phyloP scores from a whole-genome alignment of 805 yeast genomes.

The Ogataea glucozyma region DNA sequence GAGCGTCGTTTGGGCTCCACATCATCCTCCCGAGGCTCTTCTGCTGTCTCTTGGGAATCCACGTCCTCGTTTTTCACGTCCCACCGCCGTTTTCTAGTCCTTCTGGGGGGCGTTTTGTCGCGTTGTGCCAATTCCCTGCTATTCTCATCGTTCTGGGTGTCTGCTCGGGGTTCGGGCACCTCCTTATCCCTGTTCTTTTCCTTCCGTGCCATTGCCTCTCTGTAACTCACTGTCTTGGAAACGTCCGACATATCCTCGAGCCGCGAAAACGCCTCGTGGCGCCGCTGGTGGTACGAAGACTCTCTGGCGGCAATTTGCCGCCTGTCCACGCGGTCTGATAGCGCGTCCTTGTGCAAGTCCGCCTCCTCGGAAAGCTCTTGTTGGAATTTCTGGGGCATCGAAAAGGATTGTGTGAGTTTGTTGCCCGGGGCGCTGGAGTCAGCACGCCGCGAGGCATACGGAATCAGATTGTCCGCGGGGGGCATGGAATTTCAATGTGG shows the following conservation, averaged over 20 bases:
- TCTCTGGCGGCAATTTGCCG: conserved; percentile 40
- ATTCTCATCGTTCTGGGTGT: conserved; percentile 28
- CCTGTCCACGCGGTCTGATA: conserved; percentile 27
- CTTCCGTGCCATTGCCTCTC: conserved; percentile 44
- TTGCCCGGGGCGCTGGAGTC: background rate
- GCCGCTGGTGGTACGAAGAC: conserved; percentile 48
- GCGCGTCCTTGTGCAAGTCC: conserved; percentile 24
- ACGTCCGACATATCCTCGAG: conserved; percentile 13
- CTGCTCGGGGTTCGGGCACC: conserved; percentile 29
- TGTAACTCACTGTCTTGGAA: conserved; percentile 35
- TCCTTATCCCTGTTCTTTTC: conserved; percentile 41
- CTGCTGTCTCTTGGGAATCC: conserved; percentile 8
- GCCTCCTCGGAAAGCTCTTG: conserved; percentile 26
- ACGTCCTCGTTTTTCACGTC: conserved; percentile 44
- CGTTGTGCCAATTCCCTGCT: conserved; percentile 15
- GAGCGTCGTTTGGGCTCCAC: conserved; percentile 11
- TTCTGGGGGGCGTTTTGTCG: conserved; percentile 26
- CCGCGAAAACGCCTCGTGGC: conserved; percentile 20
- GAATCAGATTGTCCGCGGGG: background rate
- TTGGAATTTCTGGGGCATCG: conserved; percentile 28
- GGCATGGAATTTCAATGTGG: no score
- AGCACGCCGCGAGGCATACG: background rate
- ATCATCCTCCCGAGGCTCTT: conserved; percentile 13
- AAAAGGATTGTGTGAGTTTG: conserved; percentile 20
- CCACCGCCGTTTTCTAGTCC: conserved; percentile 41